Evolutionary conservation across 345 rosid genomes (phyloP).

Genomic region (Melastoma malabathricum): DNA sequence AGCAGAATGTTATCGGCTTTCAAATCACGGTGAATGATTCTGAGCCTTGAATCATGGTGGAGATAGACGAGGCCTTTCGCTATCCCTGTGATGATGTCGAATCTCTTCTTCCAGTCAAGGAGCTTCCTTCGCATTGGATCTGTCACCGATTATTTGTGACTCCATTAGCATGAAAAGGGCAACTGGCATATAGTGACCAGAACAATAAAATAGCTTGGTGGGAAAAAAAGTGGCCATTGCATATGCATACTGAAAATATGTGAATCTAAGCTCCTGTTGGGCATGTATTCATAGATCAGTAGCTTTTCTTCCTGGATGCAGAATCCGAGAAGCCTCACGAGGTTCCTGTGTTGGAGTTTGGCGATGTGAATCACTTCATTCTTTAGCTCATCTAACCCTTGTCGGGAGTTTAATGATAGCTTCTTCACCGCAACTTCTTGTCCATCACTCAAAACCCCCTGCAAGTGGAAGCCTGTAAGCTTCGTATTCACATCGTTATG

Average conservation of each 20-base stretch:
- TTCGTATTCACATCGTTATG: neutral
- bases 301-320: constrained; percentile 13
- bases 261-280: constrained; percentile 17
- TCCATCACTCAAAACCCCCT: constrained; percentile 32
- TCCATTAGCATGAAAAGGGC: too few relatives aligned
- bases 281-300: constrained; percentile 18
- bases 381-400: constrained; percentile 28
- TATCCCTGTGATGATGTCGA: constrained; percentile 17
- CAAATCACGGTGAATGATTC: constrained; percentile 24
- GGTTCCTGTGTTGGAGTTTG: constrained; percentile 38
- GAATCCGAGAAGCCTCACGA: constrained; percentile 27
- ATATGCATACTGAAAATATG: constrained; percentile 17
- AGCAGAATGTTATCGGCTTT: constrained; percentile 24
- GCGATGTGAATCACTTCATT: constrained; percentile 27
- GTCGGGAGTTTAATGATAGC: constrained; percentile 25
- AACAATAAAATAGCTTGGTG: too few relatives aligned
- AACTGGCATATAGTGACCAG: too few relatives aligned
- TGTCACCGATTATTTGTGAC: neutral
- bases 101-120: constrained; percentile 20
- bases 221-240: too few relatives aligned
- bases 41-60: constrained; percentile 25
- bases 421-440: constrained; percentile 40
- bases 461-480: neutral
- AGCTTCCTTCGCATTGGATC: constrained; percentile 13
- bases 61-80: constrained; percentile 30